A percentile compares a stretch with the other conserved stretches of the same genome.
Evolutionary conservation across 305 asterid species (phyloP).

Genomic region (Caryopteris hybrid): DNA sequence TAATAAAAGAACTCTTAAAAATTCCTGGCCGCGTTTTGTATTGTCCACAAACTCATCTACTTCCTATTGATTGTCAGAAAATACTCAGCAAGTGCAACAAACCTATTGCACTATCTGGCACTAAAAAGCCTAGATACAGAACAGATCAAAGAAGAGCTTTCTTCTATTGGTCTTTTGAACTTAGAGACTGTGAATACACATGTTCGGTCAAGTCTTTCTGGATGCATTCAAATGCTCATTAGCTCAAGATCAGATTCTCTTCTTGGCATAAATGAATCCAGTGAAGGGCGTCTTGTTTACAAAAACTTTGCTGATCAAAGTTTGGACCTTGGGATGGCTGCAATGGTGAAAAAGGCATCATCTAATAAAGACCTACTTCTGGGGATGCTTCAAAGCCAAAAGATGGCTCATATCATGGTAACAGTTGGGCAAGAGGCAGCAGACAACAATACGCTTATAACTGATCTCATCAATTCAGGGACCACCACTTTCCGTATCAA

Average conservation of each 20-base stretch:
- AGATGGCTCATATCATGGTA: conserved; percentile 63
- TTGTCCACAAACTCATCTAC: conserved; percentile 1
- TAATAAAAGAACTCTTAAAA: not conserved
- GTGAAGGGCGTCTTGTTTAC: conserved; percentile 26
- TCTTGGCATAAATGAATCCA: conserved; percentile 17
- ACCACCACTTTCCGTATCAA: conserved; percentile 61
- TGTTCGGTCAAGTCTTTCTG: conserved; percentile 65
- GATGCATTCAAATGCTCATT: conserved; percentile 46
- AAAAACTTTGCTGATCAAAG: conserved; percentile 29
- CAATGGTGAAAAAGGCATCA: conserved; percentile 41
- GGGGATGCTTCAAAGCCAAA: conserved; percentile 46
- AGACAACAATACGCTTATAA: conserved; percentile 35
- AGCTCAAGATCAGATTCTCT: conserved; percentile 35
- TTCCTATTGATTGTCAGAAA: conserved; percentile 35
- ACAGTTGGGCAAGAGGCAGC: conserved; percentile 61
- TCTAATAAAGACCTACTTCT: conserved; percentile 42
- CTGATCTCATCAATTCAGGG: conserved; percentile 56
- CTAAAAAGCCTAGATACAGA: conserved; percentile 51
- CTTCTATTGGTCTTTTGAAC: conserved; percentile 50
- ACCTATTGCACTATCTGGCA: conserved; percentile 63
- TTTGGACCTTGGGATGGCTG: conserved; percentile 34
- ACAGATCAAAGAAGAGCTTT: conserved; percentile 54
- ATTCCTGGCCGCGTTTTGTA: not conserved
- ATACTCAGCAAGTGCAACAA: conserved; percentile 49
- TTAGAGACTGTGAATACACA: conserved; percentile 47